Percentiles rank a stretch among this genome's conserved stretches.
Conservation (phyloP, 192 early-diverging fungal genomes). For the Gigaspora rosea region DNA sequence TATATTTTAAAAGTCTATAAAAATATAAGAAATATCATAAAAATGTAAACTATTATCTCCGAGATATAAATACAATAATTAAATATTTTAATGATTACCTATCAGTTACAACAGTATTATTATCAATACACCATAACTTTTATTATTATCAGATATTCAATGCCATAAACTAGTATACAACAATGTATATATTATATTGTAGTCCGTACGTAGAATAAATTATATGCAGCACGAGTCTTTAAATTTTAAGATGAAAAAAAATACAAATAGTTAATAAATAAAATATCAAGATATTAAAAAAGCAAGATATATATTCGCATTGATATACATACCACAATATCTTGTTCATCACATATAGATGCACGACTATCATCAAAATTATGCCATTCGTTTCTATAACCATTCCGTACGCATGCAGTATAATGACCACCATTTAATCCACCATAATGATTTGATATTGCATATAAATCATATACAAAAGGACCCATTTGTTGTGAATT, state of each 20-base stretch:
- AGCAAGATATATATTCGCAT: too few species aligned
- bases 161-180: too few species aligned
- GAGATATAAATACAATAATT: too few species aligned
- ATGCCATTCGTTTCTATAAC: constrained; percentile 70
- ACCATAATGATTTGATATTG: constrained; percentile 81
- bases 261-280: too few species aligned
- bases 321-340: constrained; percentile 53
- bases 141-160: too few species aligned
- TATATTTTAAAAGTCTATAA: too few species aligned
- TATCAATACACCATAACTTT: too few species aligned
- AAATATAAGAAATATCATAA: too few species aligned
- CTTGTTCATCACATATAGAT: constrained; percentile 54
- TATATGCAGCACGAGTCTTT: constrained; percentile 21
- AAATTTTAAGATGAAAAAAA: neutral
- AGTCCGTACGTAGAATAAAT: constrained; percentile 21
- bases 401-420: constrained; percentile 69
- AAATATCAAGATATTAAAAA: too few species aligned
- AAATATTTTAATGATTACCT: too few species aligned
- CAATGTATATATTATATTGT: neutral
- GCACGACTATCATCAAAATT: constrained; percentile 87
- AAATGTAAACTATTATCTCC: too few species aligned
- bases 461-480: constrained; percentile 77
- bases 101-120: too few species aligned
- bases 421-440: constrained; percentile 75
- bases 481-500: constrained; percentile 20